These are phyloP conservation scores for Aspergillus pseudotamarii DNA, from an alignment of 2,329 filamentous ascomycete genomes.

Conservation along the genomic window DNA sequence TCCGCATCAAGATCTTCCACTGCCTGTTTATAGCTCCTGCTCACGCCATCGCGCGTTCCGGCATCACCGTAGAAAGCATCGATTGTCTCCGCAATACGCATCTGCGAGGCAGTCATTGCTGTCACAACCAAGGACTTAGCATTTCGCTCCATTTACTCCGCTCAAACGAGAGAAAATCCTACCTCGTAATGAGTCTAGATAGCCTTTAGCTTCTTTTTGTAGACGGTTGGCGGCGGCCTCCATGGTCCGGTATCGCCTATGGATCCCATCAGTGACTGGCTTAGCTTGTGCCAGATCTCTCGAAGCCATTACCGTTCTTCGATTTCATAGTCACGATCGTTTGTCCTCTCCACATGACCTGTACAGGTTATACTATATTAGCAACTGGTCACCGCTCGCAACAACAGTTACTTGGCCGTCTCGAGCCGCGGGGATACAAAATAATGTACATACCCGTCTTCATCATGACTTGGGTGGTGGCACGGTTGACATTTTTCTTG, in stretches of 20 bases:
- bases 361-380: conserved; percentile 12
- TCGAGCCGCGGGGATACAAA: conserved; percentile 17
- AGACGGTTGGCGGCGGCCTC: conserved; percentile 88
- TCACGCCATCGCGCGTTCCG: conserved; percentile 91
- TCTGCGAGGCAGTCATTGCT: conserved; percentile 99
- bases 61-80: conserved; percentile 98
- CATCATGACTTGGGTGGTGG: conserved; percentile 99
- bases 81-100: conserved; percentile 72
- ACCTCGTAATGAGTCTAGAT: conserved; percentile 93
- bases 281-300: not conserved
- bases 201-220: conserved; percentile 98
- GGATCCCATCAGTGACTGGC: conserved; percentile 20
- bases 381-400: not conserved
- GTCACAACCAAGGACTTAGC: conserved; percentile 11
- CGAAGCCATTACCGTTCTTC: conserved; percentile 71
- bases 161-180: conserved; percentile 20
- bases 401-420: not conserved
- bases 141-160: not conserved
- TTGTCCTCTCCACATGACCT: conserved; percentile 97
- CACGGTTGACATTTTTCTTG: conserved; percentile 97
- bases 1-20: conserved; percentile 97
- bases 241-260: conserved; percentile 93
- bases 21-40: conserved; percentile 95
- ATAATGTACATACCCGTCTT: conserved; percentile 72
- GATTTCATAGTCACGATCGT: conserved; percentile 97